Base-by-base conservation (phyloP, 192 early-diverging fungal species). In the Entomortierella chlamydospora region DNA sequence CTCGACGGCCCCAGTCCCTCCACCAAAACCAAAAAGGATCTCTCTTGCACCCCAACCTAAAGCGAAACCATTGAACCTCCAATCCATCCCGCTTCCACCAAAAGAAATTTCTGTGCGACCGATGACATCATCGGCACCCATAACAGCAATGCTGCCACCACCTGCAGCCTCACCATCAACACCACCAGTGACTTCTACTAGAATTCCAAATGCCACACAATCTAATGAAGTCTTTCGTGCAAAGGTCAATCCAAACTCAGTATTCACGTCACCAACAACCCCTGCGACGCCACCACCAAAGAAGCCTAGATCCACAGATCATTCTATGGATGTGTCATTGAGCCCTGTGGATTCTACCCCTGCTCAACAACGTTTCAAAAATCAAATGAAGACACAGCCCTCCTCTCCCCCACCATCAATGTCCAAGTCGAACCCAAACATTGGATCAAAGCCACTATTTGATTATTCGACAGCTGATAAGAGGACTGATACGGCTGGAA, bases 21-120 rank as follows among this genome's bases (percentile, higher is more conserved):
- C 76, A 15, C 76, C 76, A 23, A 79, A 79, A 30, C 76, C 76
- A 22, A 79, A 79, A 57, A 52, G 76, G 33, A 79, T 79, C 15
- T 79, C 76, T 0, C 67, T 65, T 15, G 57, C 68, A 23, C 76
- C 76, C 26, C 68, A 66, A 34, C 76, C 76, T 15, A 70, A 70
- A 25, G 76, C 76, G 30, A 79, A 79, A 57, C 76, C 76, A 26
- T 64, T 60, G 57, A 70, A 42, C 17, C 52, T 79, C 0, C 67
- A 79, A 28, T 64, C 76, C 1, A 25, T 47, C 4, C 67, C 76
- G 1, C 22, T 79, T n/a, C 68, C 57, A 29, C 33, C 55, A 20
- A 79, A 64, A 4, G 76, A 79, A 25, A 26, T 47, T 28, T 34
- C 62, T 39, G 18, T 42, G 28, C 51, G 49, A 45, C 51, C 72